Evolutionary conservation across 2,329 filamentous ascomycete genomes (phyloP), one percentile per base, ranked within the genome.

Genomic region (Xylaria arbuscula): DNA sequence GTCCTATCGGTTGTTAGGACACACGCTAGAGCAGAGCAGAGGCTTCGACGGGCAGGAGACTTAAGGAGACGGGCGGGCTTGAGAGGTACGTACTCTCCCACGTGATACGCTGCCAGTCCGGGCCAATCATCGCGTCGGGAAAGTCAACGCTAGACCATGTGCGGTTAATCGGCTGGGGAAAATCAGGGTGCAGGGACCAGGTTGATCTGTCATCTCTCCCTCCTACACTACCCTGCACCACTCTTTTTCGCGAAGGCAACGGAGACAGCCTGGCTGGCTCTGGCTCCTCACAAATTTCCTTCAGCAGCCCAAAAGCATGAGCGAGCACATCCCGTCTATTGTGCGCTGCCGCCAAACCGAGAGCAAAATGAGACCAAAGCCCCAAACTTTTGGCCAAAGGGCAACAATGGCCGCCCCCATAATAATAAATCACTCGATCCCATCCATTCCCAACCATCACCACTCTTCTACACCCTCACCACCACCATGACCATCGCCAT

Each of bases 351-450:
- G 71, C 73, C 73, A 76, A 74, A 74, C 70, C 71, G 61, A 73
- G 67, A 72, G 70, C 67, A 75, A 78, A 79, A 79, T 78, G 77
- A 79, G 77, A 78, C 77, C 77, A 76, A 76, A 73, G 76, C 75
- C 76, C 77, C 77, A 78, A 78, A 76, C 76, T 75, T 75, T 71
- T 69, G 62, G 74, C 73, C 74, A 75, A 74, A 74, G 65, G 67
- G 68, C 72, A 73, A 76, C 74, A 76, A 79, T 78, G 78, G 74
- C 77, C 73, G 74, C 78, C 77, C 78, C 78, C 77, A 78, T 79
- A 79, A 78, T 76, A 76, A 74, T 70, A 68, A 68, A 70, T 72
- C 70, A 72, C 71, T 69, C 71, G 28, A 28, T 70, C 70, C 70
- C 71, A 72, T 71, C 71, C 71, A 72, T 72, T 70, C 67, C 66